Base-by-base conservation (phyloP, 768 basidiomycete species). In the Termitomyces sp. region DNA sequence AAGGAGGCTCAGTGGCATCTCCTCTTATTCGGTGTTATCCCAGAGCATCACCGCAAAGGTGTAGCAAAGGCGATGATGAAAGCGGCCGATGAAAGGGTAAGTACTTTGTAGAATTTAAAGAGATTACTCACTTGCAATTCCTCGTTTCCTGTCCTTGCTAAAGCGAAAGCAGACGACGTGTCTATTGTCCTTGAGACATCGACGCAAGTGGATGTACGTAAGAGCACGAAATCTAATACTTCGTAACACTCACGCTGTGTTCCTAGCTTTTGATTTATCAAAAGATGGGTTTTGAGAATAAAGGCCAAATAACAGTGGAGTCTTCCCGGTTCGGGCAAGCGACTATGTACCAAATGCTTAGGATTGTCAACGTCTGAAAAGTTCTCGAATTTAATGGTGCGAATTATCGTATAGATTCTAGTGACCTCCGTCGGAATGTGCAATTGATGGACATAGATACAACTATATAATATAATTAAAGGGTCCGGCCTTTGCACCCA, bases 41-140 rank as follows among this genome's bases (percentile, higher is more conserved):
- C 68, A 13, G 58, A 62, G 2, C 64, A 71, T 47, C 71, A 72
- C n/a, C 63, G 69, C 4, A 71, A 70, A 53, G 71, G 71, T 16
- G 64, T 68, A 14, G 72, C 67, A 22, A 70, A 67, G 49, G 60
- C 60, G 1, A 39, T 71, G 54, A 64, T 71, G 50, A 56, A 65
- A 22, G 62, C 58, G 10, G 68, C 58, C 10, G 71, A 72, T 48
- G 59, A 64, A 8, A 57, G 61, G 64, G 71, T 71, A 27, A 44
- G 57, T 12, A 32, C 22, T 13, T 22, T 47, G 44, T 22, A 2
- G 3, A 27, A 16, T 42, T 24, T 30, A n/a, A 5, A 8, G 12
- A 16, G 16, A 20, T 14, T 18, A 27, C 20, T 27, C 27, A 20
- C n/a, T 12, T 32, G 22, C 8, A 53, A 4, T 4, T 43, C 24